Evolutionary conservation across 257 asterid genomes (phyloP).

Genomic region (Apocynum venetum): DNA sequence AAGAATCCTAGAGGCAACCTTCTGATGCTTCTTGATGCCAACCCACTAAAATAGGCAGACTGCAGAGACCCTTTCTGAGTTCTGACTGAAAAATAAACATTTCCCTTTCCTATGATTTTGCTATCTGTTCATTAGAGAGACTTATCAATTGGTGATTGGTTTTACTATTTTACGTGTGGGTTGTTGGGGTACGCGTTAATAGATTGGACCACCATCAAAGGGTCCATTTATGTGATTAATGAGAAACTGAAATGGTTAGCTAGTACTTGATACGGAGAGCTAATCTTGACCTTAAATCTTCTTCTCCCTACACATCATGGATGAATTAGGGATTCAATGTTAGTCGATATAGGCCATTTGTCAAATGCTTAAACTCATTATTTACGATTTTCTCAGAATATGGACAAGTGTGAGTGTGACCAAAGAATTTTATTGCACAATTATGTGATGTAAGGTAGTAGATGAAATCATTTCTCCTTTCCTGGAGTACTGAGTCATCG

Average conservation of each 20-base stretch:
- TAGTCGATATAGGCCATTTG: too few species aligned
- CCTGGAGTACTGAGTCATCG: neutral
- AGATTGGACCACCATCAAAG: neutral
- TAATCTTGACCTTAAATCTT: slow-evolving; percentile 3
- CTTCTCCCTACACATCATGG: neutral
- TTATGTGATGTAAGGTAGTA: neutral
- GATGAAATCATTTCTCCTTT: neutral
- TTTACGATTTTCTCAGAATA: too few species aligned
- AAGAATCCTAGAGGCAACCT: neutral
- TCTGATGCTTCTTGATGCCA: neutral
- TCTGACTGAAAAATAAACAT: neutral
- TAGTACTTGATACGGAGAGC: neutral
- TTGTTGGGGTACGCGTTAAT: neutral
- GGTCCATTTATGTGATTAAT: neutral
- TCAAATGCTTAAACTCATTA: too few species aligned
- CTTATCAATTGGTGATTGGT: neutral
- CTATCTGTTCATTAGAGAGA: neutral
- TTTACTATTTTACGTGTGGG: neutral
- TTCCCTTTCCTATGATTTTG: neutral
- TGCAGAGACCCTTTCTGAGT: neutral
- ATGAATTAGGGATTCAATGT: neutral
- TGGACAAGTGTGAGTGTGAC: too few species aligned
- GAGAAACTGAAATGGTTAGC: neutral
- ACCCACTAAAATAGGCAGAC: neutral
- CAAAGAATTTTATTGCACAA: neutral